These are phyloP conservation scores for Tripterygium wilfordii DNA, from an alignment of 177 flowering plant genomes.

Conservation along the genomic window DNA sequence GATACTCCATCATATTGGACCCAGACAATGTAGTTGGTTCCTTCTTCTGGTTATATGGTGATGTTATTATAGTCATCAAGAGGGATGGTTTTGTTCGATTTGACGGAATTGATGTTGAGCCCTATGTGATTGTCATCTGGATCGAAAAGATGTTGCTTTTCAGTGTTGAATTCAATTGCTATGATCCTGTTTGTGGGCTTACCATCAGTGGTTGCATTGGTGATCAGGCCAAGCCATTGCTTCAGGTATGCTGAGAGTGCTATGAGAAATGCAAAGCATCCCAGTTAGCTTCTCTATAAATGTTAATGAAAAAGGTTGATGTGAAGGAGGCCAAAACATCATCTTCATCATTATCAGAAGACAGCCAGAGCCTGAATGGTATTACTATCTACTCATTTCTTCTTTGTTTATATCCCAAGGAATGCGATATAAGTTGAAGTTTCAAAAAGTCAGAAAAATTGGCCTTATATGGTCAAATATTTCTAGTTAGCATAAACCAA, in stretches of 20 bases:
- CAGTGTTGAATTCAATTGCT: slow-evolving; percentile 67
- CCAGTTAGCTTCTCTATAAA: slow-evolving; percentile 13
- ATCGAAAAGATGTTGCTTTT: slow-evolving; percentile 33
- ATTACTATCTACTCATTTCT: no score
- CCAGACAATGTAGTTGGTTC: slow-evolving; percentile 41
- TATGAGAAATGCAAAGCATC: slow-evolving; percentile 47
- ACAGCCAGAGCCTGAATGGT: slow-evolving; percentile 51
- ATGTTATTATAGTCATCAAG: slow-evolving; percentile 21
- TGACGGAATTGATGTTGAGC: slow-evolving; percentile 42
- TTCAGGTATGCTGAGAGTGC: slow-evolving; percentile 24
- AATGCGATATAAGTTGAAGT: no score
- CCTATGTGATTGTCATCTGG: slow-evolving; percentile 64
- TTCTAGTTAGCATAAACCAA: no score
- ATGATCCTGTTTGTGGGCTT: slow-evolving; percentile 28
- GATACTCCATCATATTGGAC: slow-evolving; percentile 37
- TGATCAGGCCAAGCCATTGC: slow-evolving; percentile 52
- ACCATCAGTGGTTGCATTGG: slow-evolving; percentile 43
- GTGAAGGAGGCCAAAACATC: slow-evolving; percentile 43
- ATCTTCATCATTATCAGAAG: no score
- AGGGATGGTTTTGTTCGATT: slow-evolving; percentile 24
- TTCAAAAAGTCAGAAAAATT: no score
- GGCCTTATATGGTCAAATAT: no score
- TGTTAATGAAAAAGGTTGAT: slow-evolving; percentile 43
- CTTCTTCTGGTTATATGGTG: slow-evolving; percentile 18
- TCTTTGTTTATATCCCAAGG: no score